Evolutionary conservation across 2,329 filamentous ascomycete genomes (phyloP).

Genomic region (Colletotrichum chrysophilum): DNA sequence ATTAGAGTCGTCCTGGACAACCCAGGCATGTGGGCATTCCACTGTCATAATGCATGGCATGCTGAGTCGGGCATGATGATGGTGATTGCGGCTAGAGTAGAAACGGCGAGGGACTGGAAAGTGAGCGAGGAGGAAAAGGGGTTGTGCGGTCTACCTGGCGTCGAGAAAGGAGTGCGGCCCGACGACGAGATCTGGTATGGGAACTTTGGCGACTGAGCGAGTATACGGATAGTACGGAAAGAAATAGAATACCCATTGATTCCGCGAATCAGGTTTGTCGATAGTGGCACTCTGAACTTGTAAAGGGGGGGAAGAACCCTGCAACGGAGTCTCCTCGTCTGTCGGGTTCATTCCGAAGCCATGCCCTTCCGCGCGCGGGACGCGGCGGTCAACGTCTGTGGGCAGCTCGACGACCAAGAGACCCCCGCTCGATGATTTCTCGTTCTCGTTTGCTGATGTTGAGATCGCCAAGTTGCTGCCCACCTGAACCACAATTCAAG

Average conservation of each 20-base stretch:
- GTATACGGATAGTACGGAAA: not conserved
- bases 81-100: slow-evolving; percentile 53
- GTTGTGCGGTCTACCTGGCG: slow-evolving; percentile 34
- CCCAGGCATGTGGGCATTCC: slow-evolving; percentile 62
- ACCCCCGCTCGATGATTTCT: not conserved
- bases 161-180: slow-evolving; percentile 35
- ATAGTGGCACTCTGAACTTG: not conserved
- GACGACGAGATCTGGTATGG: slow-evolving; percentile 43
- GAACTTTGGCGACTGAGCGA: slow-evolving; percentile 7
- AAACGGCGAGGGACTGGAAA: slow-evolving; percentile 28
- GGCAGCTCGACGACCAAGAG: no score
- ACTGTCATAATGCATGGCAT: slow-evolving; percentile 66
- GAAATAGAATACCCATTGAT: not conserved
- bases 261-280: not conserved
- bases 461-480: not conserved
- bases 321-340: not conserved
- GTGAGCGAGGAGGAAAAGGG: slow-evolving; percentile 25
- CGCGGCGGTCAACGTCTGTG: not conserved
- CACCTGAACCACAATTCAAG: not conserved
- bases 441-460: not conserved
- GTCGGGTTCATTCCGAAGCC: not conserved
- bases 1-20: slow-evolving; percentile 62
- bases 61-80: slow-evolving; percentile 63
- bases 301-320: not conserved
- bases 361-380: not conserved